These are phyloP conservation scores for Smallanthus sonchifolius DNA, from an alignment of 129 eudicot genomes.

Conservation along the genomic window DNA sequence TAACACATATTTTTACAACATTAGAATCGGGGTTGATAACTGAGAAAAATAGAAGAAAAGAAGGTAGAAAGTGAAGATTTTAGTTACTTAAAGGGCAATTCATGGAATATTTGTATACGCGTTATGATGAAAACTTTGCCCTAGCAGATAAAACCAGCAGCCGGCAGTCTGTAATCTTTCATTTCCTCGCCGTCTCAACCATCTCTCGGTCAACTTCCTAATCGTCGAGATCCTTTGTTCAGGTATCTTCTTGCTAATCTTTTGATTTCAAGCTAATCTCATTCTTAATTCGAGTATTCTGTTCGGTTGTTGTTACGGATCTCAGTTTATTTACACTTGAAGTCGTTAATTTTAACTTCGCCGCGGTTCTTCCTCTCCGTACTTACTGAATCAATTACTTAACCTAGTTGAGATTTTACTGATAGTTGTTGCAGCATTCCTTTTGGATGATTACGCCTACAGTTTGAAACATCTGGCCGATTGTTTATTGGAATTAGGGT, in stretches of 20 bases:
- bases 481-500: conserved; percentile 13
- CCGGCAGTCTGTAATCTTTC: not conserved
- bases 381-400: not conserved
- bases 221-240: conserved; percentile 1
- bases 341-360: not conserved
- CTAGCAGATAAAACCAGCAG: conserved; percentile 24
- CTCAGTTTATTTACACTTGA: not conserved
- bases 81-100: conserved; percentile 12
- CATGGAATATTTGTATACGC: not conserved
- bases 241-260: conserved; percentile 3
- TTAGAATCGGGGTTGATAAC: not conserved
- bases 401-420: conserved; percentile 1
- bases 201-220: conserved; percentile 14
- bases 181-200: conserved; percentile 11
- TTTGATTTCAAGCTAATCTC: not conserved
- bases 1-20: too few relatives aligned
- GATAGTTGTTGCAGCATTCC: not conserved
- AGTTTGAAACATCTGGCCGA: not conserved
- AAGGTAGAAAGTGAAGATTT: not conserved
- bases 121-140: conserved; percentile 22
- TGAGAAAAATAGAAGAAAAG: not conserved
- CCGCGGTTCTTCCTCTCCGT: not conserved
- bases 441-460: not conserved
- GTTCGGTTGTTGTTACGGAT: not conserved
- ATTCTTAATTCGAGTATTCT: not conserved